Percentiles rank a stretch among this genome's conserved stretches.
These are phyloP conservation scores for Penicillium simplicissimum DNA, from an alignment of 495 filamentous ascomycete species.

Conservation along the genomic window DNA sequence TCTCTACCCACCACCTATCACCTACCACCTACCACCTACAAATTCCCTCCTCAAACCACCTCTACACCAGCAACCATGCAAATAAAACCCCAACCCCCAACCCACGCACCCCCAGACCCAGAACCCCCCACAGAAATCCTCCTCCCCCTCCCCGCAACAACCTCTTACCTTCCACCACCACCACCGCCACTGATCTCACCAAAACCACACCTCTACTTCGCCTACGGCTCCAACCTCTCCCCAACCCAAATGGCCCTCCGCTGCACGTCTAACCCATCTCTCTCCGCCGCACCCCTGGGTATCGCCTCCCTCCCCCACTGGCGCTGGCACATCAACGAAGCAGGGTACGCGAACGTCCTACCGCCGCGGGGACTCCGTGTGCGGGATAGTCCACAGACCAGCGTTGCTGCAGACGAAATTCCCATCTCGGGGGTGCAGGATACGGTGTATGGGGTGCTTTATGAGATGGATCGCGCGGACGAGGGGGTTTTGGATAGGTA, in stretches of 20 bases:
- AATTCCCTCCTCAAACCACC: background rate
- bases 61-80: slow-evolving; percentile 3
- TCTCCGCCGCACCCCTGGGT: slow-evolving; percentile 49
- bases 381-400: slow-evolving; percentile 18
- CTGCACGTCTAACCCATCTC: slow-evolving; percentile 54
- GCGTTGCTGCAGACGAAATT: slow-evolving; percentile 19
- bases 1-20: background rate
- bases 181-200: background rate
- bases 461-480: slow-evolving; percentile 48
- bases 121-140: slow-evolving; percentile 6
- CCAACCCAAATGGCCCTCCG: slow-evolving; percentile 63
- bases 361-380: slow-evolving; percentile 33
- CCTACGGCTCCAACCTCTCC: slow-evolving; percentile 74
- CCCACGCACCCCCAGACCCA: too few species aligned
- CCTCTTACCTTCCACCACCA: slow-evolving; percentile 3
- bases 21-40: background rate
- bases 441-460: slow-evolving; percentile 61
- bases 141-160: slow-evolving; percentile 4
- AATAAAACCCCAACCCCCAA: background rate
- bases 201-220: slow-evolving; percentile 59
- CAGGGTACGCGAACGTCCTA: slow-evolving; percentile 72
- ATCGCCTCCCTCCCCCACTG: slow-evolving; percentile 52
- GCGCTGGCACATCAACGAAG: slow-evolving; percentile 65
- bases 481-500: slow-evolving; percentile 44
- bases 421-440: slow-evolving; percentile 29